Percentiles rank a stretch among this genome's conserved stretches.
These are phyloP conservation scores for Ramaria rubella DNA, from an alignment of 768 basidiomycete species.

Conservation along the genomic window DNA sequence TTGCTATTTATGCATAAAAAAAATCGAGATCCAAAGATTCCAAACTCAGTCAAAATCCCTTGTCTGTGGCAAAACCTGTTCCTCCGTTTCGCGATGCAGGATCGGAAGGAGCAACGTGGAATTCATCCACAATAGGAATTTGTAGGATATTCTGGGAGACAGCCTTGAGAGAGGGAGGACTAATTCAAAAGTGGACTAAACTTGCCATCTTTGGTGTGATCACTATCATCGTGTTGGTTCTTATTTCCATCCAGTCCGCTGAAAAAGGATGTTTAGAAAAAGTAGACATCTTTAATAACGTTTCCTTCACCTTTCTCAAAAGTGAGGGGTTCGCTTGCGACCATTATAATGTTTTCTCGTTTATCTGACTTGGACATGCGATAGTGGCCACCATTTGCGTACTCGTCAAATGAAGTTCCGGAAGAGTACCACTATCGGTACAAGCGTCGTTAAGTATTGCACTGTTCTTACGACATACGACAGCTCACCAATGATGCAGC, in stretches of 20 bases:
- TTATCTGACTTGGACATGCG: constrained; percentile 96
- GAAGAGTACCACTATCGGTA: constrained; percentile 80
- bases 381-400: constrained; percentile 82
- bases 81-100: constrained; percentile 61
- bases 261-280: not conserved
- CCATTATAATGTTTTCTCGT: constrained; percentile 93
- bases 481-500: constrained; percentile 76
- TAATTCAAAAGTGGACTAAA: not conserved
- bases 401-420: constrained; percentile 90
- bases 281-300: not conserved
- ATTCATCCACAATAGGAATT: constrained; percentile 91
- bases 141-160: constrained; percentile 65
- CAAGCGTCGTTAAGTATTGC: constrained; percentile 7
- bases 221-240: constrained; percentile 91
- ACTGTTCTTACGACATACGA: not conserved
- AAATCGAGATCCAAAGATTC: too few species aligned
- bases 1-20: too few species aligned
- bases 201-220: constrained; percentile 81
- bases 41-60: constrained; percentile 46
- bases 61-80: constrained; percentile 80
- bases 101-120: constrained; percentile 82
- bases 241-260: constrained; percentile 99
- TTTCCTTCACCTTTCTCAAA: constrained; percentile 75
- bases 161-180: not conserved
- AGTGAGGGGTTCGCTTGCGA: constrained; percentile 90